Conservation (phyloP, 108 stramenopile species). For the Schizochytrium sp. region DNA sequence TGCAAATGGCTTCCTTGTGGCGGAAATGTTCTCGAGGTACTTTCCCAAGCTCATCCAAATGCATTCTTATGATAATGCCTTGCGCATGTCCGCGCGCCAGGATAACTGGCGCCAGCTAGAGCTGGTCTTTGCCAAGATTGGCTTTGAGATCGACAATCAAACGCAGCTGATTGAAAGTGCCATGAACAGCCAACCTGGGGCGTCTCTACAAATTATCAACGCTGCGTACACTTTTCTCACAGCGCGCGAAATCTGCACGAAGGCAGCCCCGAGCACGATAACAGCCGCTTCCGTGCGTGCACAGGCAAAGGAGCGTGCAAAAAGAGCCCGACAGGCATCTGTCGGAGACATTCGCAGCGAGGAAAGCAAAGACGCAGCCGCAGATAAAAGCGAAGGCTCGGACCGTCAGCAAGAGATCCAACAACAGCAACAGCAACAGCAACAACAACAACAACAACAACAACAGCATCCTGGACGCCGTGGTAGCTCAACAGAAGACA, state of each 20-base stretch:
- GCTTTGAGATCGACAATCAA: background rate
- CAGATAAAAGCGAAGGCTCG: no score
- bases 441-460: no score
- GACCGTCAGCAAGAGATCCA: no score
- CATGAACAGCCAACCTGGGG: background rate
- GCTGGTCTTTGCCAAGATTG: background rate
- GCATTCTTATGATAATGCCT: slow-evolving; percentile 53
- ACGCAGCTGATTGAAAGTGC: background rate
- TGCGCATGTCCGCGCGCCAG: slow-evolving; percentile 26
- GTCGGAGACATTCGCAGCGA: background rate
- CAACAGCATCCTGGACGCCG: no score
- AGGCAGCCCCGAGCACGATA: background rate
- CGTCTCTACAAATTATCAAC: background rate
- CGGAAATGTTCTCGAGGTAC: slow-evolving; percentile 55
- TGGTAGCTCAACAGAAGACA: no score
- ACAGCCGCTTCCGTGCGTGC: background rate
- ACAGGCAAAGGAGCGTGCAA: background rate
- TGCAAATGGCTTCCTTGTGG: slow-evolving; percentile 56
- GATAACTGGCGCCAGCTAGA: slow-evolving; percentile 57
- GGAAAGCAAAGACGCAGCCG: background rate
- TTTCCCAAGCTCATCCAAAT: slow-evolving; percentile 47
- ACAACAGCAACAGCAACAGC: no score
- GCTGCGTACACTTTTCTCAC: background rate
- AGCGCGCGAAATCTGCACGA: background rate
- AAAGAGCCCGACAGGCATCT: background rate